Percentiles rank a stretch among this genome's conserved stretches.
These are phyloP conservation scores for Diutina scorzettiae DNA, from an alignment of 1,139 yeast genomes.

Conservation along the genomic window DNA sequence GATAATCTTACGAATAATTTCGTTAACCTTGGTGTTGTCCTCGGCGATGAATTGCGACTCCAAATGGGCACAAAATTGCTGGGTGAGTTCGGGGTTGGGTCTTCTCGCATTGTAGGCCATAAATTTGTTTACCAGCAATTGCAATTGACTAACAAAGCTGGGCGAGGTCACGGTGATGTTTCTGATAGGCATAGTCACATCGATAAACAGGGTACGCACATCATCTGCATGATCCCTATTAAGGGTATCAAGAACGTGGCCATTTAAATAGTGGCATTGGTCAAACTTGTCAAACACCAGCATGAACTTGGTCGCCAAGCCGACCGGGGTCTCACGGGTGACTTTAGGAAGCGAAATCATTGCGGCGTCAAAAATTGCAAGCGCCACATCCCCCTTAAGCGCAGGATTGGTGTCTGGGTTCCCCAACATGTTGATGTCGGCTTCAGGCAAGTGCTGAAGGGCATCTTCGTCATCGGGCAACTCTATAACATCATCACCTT, in stretches of 20 bases:
- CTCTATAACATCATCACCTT: constrained; percentile 13
- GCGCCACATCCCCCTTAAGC: constrained; percentile 76
- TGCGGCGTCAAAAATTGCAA: constrained; percentile 70
- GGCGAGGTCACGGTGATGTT: constrained; percentile 25
- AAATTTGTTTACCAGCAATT: constrained; percentile 61
- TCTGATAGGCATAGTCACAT: constrained; percentile 60
- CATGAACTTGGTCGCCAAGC: constrained; percentile 36
- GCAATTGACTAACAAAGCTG: constrained; percentile 47
- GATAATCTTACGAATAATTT: neutral
- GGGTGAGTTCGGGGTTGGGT: constrained; percentile 32
- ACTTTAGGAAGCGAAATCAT: constrained; percentile 35
- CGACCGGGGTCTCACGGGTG: constrained; percentile 20
- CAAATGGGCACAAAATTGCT: constrained; percentile 29
- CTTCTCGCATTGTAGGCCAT: constrained; percentile 43
- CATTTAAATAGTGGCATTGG: constrained; percentile 54
- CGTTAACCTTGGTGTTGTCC: neutral
- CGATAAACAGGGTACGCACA: constrained; percentile 36
- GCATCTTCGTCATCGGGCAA: constrained; percentile 10
- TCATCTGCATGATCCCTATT: constrained; percentile 25
- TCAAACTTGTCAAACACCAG: constrained; percentile 52
- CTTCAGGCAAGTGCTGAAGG: constrained; percentile 53
- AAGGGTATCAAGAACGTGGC: constrained; percentile 49
- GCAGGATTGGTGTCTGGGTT: constrained; percentile 84
- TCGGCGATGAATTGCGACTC: neutral
- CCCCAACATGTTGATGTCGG: constrained; percentile 78